Evolutionary conservation across 2,329 filamentous ascomycete species (phyloP).

Genomic region (Dothidotthia symphoricarpi): DNA sequence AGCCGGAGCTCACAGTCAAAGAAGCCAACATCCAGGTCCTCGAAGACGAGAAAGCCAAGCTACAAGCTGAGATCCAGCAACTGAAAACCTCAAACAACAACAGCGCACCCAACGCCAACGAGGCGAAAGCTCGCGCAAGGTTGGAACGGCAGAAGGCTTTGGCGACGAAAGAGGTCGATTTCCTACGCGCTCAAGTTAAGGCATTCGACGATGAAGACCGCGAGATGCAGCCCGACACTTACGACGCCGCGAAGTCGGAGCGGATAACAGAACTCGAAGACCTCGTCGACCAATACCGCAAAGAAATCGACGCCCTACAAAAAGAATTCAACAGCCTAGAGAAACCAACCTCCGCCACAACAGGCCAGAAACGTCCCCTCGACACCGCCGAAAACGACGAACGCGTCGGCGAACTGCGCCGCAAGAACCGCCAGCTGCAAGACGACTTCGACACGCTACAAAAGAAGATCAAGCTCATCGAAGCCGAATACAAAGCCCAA

Average conservation of each 20-base stretch:
- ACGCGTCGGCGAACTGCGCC: slow-evolving; percentile 76
- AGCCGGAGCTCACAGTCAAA: slow-evolving; percentile 74
- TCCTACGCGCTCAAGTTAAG: slow-evolving; percentile 87
- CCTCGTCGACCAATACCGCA: slow-evolving; percentile 83
- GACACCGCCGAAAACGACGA: slow-evolving; percentile 60
- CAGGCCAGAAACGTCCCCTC: slow-evolving; percentile 63
- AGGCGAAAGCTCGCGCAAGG: slow-evolving; percentile 67
- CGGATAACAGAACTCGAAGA: slow-evolving; percentile 79
- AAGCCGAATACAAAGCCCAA: slow-evolving; percentile 71
- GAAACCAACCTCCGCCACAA: slow-evolving; percentile 45
- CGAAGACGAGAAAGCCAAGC: slow-evolving; percentile 64
- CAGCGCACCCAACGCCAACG: slow-evolving; percentile 47
- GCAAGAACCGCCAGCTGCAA: slow-evolving; percentile 84
- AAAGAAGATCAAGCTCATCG: slow-evolving; percentile 67
- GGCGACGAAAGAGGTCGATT: slow-evolving; percentile 89
- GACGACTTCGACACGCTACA: slow-evolving; percentile 70
- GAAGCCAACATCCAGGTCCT: slow-evolving; percentile 71
- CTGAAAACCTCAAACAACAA: slow-evolving; percentile 52
- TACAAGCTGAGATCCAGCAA: slow-evolving; percentile 70
- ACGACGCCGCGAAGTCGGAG: slow-evolving; percentile 70
- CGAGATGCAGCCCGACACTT: slow-evolving; percentile 76
- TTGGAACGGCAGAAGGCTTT: slow-evolving; percentile 83
- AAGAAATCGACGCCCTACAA: slow-evolving; percentile 72
- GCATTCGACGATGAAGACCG: slow-evolving; percentile 82
- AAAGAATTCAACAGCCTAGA: slow-evolving; percentile 70